phyloP scores from a whole-genome alignment of 371 early-diverging fungal species.

The Syncephalastrum monosporum region DNA sequence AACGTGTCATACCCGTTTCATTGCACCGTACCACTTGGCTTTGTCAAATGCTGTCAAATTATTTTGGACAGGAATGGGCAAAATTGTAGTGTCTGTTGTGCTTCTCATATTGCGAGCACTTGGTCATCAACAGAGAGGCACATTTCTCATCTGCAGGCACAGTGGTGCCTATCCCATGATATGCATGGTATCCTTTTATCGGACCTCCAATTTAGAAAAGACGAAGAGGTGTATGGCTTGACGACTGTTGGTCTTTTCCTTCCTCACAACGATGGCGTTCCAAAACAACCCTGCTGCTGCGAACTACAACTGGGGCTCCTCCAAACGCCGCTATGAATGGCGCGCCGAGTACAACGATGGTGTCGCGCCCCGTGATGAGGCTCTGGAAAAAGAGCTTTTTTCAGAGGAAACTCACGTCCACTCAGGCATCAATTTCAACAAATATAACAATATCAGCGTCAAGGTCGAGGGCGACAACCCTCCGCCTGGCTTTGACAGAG shows the following conservation, averaged over 20 bases:
- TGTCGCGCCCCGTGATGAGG: conserved; percentile 39
- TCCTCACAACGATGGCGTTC: not conserved
- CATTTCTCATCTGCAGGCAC: too few relatives aligned
- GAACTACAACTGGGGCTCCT: conserved; percentile 44
- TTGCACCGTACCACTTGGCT: too few relatives aligned
- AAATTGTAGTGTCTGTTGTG: too few relatives aligned
- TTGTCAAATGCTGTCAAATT: too few relatives aligned
- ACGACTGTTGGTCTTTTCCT: not conserved
- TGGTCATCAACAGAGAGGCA: too few relatives aligned
- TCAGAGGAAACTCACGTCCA: conserved; percentile 37
- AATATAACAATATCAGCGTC: conserved; percentile 57
- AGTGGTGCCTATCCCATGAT: too few relatives aligned
- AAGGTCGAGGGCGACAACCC: conserved; percentile 47
- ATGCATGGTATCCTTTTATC: too few relatives aligned
- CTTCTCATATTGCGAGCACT: too few relatives aligned
- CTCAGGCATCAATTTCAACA: conserved; percentile 58
- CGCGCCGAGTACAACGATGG: conserved; percentile 27
- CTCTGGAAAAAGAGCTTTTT: conserved; percentile 55
- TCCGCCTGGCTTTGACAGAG: conserved; percentile 37
- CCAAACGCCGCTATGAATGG: conserved; percentile 49
- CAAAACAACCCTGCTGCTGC: not conserved
- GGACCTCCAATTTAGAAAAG: too few relatives aligned
- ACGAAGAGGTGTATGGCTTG: not conserved
- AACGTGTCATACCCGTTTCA: too few relatives aligned
- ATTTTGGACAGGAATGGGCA: too few relatives aligned